Conservation (phyloP, 768 basidiomycete species). For the Boletus sp. region DNA sequence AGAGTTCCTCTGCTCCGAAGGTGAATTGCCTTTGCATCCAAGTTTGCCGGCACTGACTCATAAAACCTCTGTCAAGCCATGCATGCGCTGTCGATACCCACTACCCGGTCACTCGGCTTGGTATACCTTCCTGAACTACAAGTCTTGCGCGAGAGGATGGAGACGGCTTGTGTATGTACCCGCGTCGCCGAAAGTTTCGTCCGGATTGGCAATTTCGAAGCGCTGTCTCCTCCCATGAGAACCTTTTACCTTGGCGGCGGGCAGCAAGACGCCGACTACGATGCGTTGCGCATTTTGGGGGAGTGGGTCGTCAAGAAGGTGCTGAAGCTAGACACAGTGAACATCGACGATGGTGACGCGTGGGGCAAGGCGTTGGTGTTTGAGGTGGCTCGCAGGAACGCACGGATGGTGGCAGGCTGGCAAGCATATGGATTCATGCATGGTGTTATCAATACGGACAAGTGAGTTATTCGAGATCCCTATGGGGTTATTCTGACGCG, state of each 20-base stretch:
- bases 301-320: slow-evolving; percentile 73
- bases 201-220: slow-evolving; percentile 89
- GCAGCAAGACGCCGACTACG: slow-evolving; percentile 71
- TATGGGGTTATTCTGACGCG: slow-evolving; percentile 4
- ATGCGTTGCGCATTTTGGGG: slow-evolving; percentile 70
- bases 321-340: slow-evolving; percentile 43
- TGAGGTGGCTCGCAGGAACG: slow-evolving; percentile 83
- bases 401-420: slow-evolving; percentile 92
- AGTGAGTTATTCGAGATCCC: slow-evolving; percentile 44
- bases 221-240: slow-evolving; percentile 65
- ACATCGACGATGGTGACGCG: slow-evolving; percentile 44
- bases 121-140: slow-evolving; percentile 69
- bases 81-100: slow-evolving; percentile 83
- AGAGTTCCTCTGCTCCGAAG: slow-evolving; percentile 93
- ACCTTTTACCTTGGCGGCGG: slow-evolving; percentile 75
- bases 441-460: slow-evolving; percentile 97
- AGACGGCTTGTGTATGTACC: slow-evolving; percentile 71
- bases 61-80: slow-evolving; percentile 47
- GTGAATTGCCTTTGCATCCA: slow-evolving; percentile 20
- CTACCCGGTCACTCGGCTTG: slow-evolving; percentile 83
- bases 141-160: slow-evolving; percentile 73
- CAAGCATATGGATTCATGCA: slow-evolving; percentile 95
- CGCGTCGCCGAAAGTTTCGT: slow-evolving; percentile 89
- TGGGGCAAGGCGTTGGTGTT: slow-evolving; percentile 75
- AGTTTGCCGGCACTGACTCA: slow-evolving; percentile 32